Evolutionary conservation across 1,284 basidiomycete species (phyloP), one percentile per base, ranked within the genome.

Genomic region (Termitomyces sp.): DNA sequence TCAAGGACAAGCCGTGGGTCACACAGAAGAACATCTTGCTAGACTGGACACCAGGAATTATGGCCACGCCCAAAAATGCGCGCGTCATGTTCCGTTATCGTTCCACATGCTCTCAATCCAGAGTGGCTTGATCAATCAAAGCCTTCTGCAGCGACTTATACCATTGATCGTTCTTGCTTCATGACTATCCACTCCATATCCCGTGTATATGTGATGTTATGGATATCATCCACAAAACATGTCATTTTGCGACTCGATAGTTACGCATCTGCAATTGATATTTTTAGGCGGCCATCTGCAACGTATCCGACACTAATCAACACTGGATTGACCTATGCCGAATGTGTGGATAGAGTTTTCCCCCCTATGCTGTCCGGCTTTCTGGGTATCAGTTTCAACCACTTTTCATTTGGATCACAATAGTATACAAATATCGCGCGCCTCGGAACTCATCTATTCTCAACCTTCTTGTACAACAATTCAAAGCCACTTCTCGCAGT

Each of bases 31-130:
- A 47, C 17, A 54, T 52, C 3, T 24, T 67, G 31, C 52, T 64
- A 8, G 41, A 54, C 17, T 67, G 64, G 62, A 60, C 33, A 28
- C 62, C 63, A 10, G 55, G 60, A 21, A 58, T 65, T 15, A 65
- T 64, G 1, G 55, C 59, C 17, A 53, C 48, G 4, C 65, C 65
- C 5, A 59, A 53, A 26, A 57, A 59, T 38, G 59, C 61, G 21
- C 42, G 45, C 6, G 60, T 65, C 8, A 51, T 39, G 9, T 58
- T 65, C 39, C 56, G 52, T 26, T 45, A 53, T 46, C 56, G 60
- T 13, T 30, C 43, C 7, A 50, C 17, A 19, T 17, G 17, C 13
- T 26, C 12, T n/a, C 4, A 21, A 3, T 9, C 19, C 13, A 42
- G 6, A 24, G 12, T 42, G 12, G 41, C 26, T 28, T 28, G 24